Evolutionary conservation across 2,329 filamentous ascomycete genomes (phyloP).

Genomic region (Colletotrichum navitas): DNA sequence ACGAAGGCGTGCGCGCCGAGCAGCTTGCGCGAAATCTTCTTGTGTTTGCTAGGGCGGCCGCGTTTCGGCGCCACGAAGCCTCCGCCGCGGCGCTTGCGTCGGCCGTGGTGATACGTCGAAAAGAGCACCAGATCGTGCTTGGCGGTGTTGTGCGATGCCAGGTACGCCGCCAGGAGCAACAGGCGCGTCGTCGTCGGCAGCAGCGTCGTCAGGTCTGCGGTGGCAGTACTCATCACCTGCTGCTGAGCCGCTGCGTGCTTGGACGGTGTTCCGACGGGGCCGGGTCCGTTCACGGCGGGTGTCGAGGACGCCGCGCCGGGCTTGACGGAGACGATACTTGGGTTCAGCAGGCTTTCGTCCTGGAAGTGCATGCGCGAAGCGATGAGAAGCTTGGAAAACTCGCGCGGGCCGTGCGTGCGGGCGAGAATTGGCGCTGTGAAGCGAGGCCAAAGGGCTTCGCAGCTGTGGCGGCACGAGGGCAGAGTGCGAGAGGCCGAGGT

Average conservation of each 20-base stretch:
- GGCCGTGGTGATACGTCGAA: constrained; percentile 74
- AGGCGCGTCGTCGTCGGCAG: constrained; percentile 81
- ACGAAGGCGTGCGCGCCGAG: constrained; percentile 83
- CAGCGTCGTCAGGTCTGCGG: constrained; percentile 62
- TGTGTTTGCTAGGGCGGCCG: constrained; percentile 63
- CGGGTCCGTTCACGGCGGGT: neutral
- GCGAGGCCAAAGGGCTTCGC: constrained; percentile 82
- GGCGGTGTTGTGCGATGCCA: constrained; percentile 83
- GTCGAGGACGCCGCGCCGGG: constrained; percentile 1
- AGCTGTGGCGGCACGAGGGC: constrained; percentile 76
- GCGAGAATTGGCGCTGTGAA: constrained; percentile 84
- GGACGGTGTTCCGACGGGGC: constrained; percentile 9
- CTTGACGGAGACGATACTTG: constrained; percentile 64
- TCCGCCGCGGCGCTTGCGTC: constrained; percentile 64
- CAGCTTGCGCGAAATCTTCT: constrained; percentile 82
- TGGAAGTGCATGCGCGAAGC: constrained; percentile 77
- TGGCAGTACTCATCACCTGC: constrained; percentile 14
- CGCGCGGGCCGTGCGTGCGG: constrained; percentile 79
- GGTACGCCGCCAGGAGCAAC: constrained; percentile 81
- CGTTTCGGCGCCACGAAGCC: constrained; percentile 51
- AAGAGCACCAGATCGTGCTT: constrained; percentile 82
- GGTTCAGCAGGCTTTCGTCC: constrained; percentile 77
- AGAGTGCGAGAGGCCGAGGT: constrained; percentile 86
- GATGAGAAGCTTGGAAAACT: constrained; percentile 87
- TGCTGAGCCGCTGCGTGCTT: constrained; percentile 23